phyloP scores from a whole-genome alignment of 768 basidiomycete genomes.

The Pulveroboletus sp. region DNA sequence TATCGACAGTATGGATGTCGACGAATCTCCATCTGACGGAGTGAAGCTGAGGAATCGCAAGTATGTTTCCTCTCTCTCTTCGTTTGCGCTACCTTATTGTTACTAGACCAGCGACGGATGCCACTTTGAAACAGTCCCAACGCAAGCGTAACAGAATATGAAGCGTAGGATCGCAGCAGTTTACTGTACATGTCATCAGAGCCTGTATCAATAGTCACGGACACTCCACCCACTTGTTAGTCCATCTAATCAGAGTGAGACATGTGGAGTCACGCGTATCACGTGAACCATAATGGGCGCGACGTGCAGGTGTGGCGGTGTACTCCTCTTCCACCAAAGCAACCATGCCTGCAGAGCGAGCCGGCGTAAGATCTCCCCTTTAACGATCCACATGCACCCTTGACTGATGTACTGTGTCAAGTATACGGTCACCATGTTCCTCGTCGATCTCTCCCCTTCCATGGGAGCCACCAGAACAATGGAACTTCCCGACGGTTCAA shows the following conservation, averaged over 20 bases:
- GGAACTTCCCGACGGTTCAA: slow-evolving; percentile 47
- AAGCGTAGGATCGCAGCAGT: not conserved
- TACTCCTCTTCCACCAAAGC: slow-evolving; percentile 16
- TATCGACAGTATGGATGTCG: slow-evolving; percentile 58
- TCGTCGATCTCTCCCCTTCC: slow-evolving; percentile 82
- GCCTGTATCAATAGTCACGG: slow-evolving; percentile 9
- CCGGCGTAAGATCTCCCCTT: slow-evolving; percentile 53
- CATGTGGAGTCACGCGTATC: slow-evolving; percentile 12
- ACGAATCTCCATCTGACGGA: slow-evolving; percentile 45
- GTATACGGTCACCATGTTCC: slow-evolving; percentile 86
- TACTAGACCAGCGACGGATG: slow-evolving; percentile 34
- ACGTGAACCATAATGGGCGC: slow-evolving; percentile 31
- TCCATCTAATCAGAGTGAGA: not conserved
- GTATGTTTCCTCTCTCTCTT: slow-evolving; percentile 35
- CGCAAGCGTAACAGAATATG: slow-evolving; percentile 59
- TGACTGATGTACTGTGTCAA: slow-evolving; percentile 28
- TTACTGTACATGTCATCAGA: not conserved
- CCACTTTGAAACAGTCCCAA: slow-evolving; percentile 40
- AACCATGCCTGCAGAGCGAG: slow-evolving; percentile 71
- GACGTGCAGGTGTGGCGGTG: slow-evolving; percentile 20
- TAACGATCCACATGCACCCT: too few species aligned
- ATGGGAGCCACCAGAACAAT: slow-evolving; percentile 68
- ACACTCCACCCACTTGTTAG: not conserved
- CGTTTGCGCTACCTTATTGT: not conserved
- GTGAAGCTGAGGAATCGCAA: slow-evolving; percentile 56